A percentile compares a stretch with the other conserved stretches of the same genome.
These are phyloP conservation scores for Penicillium brevicompactum DNA, from an alignment of 2,329 filamentous ascomycete genomes.

Conservation along the genomic window DNA sequence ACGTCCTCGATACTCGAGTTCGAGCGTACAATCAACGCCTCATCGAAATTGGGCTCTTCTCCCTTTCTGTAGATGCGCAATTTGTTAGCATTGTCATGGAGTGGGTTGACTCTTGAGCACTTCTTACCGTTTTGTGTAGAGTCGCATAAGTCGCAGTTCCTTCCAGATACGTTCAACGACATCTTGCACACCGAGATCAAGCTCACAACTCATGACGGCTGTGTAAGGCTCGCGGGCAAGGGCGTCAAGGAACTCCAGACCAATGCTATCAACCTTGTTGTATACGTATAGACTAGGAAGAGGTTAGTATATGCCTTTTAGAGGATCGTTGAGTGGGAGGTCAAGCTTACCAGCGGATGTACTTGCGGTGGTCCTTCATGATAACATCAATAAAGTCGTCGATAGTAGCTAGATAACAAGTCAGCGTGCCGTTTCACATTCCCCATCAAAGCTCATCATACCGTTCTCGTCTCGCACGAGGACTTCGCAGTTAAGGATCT, in stretches of 20 bases:
- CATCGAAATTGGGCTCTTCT: constrained; percentile 80
- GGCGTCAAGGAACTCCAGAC: constrained; percentile 88
- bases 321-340: not conserved
- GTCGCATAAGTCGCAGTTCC: constrained; percentile 82
- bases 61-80: constrained; percentile 66
- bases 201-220: constrained; percentile 95
- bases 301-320: not conserved
- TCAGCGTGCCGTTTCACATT: not conserved
- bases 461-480: constrained; percentile 89
- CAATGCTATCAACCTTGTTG: constrained; percentile 98
- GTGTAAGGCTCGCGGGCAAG: constrained; percentile 91
- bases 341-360: constrained; percentile 72
- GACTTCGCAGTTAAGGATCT: constrained; percentile 96
- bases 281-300: constrained; percentile 80
- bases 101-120: not conserved
- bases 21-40: constrained; percentile 88
- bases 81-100: constrained; percentile 8
- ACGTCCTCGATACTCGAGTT: constrained; percentile 94
- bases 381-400: constrained; percentile 99
- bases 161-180: constrained; percentile 95
- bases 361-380: constrained; percentile 98
- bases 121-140: constrained; percentile 80
- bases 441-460: constrained; percentile 27
- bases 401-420: constrained; percentile 67
- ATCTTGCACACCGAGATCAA: constrained; percentile 89